These are phyloP conservation scores for Aureobasidium sp. DNA, from an alignment of 2,329 filamentous ascomycete genomes.

Conservation along the genomic window DNA sequence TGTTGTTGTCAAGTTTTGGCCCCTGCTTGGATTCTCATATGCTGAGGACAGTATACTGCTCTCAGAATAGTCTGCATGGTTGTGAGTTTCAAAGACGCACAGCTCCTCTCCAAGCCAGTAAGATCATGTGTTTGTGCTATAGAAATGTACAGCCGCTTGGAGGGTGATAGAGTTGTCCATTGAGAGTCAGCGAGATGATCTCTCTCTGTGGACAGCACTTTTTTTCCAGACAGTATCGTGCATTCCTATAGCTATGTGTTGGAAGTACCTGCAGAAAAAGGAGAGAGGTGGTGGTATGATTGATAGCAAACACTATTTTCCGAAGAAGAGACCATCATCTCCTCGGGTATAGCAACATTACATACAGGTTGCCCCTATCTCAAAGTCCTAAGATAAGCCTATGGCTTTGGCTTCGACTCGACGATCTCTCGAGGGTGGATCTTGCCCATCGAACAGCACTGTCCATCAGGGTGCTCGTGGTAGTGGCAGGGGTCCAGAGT, in stretches of 20 bases:
- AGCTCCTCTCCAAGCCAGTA: too few relatives aligned
- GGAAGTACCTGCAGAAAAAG: neutral
- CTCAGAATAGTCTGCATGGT: too few relatives aligned
- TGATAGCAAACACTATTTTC: too few relatives aligned
- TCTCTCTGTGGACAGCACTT: neutral
- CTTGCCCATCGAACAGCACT: neutral
- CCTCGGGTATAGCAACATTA: neutral
- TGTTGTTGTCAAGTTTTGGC: too few relatives aligned
- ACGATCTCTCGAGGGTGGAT: neutral
- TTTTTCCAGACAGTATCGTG: neutral
- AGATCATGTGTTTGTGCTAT: too few relatives aligned
- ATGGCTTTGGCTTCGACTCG: neutral
- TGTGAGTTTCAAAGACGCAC: too few relatives aligned
- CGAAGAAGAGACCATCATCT: neutral
- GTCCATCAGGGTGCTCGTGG: neutral
- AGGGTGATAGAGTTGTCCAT: neutral
- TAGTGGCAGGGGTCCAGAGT: neutral
- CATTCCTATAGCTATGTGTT: neutral
- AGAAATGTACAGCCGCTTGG: too few relatives aligned
- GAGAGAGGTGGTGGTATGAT: too few relatives aligned
- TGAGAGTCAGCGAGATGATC: neutral
- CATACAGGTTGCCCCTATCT: neutral
- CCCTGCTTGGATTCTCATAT: too few relatives aligned
- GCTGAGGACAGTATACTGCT: too few relatives aligned
- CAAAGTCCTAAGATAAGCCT: neutral